Evolutionary conservation across 1,284 basidiomycete genomes (phyloP), one percentile per base, ranked within the genome.

Genomic region (Cutaneotrichosporon cutaneum): DNA sequence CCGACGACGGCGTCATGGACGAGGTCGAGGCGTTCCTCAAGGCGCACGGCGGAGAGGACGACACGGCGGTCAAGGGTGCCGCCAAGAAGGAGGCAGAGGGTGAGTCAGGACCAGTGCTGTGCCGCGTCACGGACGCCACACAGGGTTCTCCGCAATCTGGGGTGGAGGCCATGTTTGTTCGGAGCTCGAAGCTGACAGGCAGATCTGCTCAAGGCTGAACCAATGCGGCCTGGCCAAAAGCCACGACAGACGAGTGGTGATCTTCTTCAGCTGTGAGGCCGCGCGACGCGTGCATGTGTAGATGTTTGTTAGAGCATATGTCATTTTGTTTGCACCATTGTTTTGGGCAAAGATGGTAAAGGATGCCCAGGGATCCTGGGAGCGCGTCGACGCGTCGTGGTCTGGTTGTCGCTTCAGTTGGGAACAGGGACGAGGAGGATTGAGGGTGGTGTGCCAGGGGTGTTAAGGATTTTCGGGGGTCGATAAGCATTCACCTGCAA

Each of bases 21-120:
- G 92, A 95, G 83, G 90, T 92, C 58, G 92, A 95, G 74, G 92
- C 92, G 2, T 94, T 94, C 83, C 81, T 95, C 57, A 92, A 94
- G 73, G 92, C 77, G 10, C 77, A 81, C 64, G 80, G 77, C 26
- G 77, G 73, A n/a, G 78, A 94, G 73, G 77, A 75, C 32, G 92
- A 93, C 80, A 88, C 88, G 27, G 91, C 91, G 3, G 81, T 94
- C 57, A 88, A 89, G 22, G 90, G 90, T 58, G 90, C 88, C 21
- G 90, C 94, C 74, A 88, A 90, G 78, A 86, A 88, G 72, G 84
- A 89, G 53, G 81, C 80, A 61, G 61, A 71, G 64, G 70, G 69
- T 73, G 60, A 68, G 70, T 67, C 22, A 5, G 45, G 39, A 42
- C 39, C 18, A 16, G 36, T 42, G 39, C 8, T 18, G 16, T 18